Evolutionary conservation across 129 eudicot species (phyloP).

Genomic region (Dittrichia graveolens): DNA sequence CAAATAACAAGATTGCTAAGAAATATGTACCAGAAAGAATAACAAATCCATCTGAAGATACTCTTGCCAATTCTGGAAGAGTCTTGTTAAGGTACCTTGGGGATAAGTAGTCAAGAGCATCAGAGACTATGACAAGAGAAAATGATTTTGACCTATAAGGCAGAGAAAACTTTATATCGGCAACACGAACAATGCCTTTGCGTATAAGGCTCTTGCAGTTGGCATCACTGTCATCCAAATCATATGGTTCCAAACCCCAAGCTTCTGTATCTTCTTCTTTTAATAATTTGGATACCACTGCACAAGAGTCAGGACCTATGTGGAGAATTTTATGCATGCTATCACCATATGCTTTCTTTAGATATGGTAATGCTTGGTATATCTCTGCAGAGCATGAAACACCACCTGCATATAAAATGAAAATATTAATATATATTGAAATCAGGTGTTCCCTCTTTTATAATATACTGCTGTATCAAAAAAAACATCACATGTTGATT

Average conservation of each 20-base stretch:
- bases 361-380: constrained; percentile 57
- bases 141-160: constrained; percentile 82
- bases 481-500: neutral
- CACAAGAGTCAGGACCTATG: constrained; percentile 88
- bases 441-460: neutral
- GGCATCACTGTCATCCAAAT: constrained; percentile 78
- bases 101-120: constrained; percentile 88
- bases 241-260: constrained; percentile 96
- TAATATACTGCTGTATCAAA: neutral
- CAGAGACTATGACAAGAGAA: constrained; percentile 86
- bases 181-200: constrained; percentile 81
- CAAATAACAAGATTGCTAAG: constrained; percentile 3
- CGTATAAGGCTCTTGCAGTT: constrained; percentile 73
- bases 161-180: constrained; percentile 85
- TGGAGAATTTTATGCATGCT: constrained; percentile 84
- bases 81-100: constrained; percentile 92
- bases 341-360: constrained; percentile 84
- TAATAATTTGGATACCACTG: constrained; percentile 66
- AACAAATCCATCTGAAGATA: constrained; percentile 84
- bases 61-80: constrained; percentile 85
- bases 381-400: constrained; percentile 73
- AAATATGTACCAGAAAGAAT: constrained; percentile 69
- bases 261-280: constrained; percentile 96
- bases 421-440: neutral
- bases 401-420: constrained; percentile 50